Evolutionary conservation across 2,329 filamentous ascomycete genomes (phyloP).

Genomic region (Botrytis byssoidea): DNA sequence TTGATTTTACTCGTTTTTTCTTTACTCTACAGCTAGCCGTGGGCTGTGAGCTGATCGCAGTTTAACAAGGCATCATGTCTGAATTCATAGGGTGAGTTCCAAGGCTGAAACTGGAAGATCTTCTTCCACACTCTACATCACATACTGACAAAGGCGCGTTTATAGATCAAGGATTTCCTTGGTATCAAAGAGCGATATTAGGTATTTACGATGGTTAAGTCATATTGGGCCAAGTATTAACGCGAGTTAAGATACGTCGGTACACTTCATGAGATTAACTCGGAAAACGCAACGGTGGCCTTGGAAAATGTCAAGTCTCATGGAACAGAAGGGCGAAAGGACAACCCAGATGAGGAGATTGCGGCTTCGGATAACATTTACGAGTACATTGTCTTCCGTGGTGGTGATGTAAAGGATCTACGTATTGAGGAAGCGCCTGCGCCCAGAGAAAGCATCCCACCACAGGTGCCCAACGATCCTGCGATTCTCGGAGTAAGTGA

Average conservation of each 20-base stretch:
- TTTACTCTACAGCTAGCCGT: conserved; percentile 33
- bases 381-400: conserved; percentile 98
- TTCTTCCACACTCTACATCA: conserved; percentile 17
- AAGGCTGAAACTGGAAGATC: conserved; percentile 25
- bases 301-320: conserved; percentile 94
- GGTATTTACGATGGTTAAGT: conserved; percentile 55
- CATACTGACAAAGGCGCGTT: conserved; percentile 29
- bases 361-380: conserved; percentile 83
- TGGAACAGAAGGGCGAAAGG: conserved; percentile 87
- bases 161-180: conserved; percentile 86
- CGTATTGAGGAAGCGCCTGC: conserved; percentile 82
- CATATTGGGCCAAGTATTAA: conserved; percentile 23
- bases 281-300: conserved; percentile 92
- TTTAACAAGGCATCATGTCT: conserved; percentile 46
- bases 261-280: conserved; percentile 96
- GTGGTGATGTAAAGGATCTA: conserved; percentile 97
- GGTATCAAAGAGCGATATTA: conserved; percentile 96
- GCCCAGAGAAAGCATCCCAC: conserved; percentile 71
- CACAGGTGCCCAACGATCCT: conserved; percentile 86
- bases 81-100: conserved; percentile 59
- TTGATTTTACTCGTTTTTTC: conserved; percentile 3
- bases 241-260: conserved; percentile 75
- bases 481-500: conserved; percentile 93
- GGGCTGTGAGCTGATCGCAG: conserved; percentile 38
- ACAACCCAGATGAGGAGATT: conserved; percentile 77